Evolutionary conservation across 306 rosid species (phyloP).

Genomic region (Begonia peltatifolia): DNA sequence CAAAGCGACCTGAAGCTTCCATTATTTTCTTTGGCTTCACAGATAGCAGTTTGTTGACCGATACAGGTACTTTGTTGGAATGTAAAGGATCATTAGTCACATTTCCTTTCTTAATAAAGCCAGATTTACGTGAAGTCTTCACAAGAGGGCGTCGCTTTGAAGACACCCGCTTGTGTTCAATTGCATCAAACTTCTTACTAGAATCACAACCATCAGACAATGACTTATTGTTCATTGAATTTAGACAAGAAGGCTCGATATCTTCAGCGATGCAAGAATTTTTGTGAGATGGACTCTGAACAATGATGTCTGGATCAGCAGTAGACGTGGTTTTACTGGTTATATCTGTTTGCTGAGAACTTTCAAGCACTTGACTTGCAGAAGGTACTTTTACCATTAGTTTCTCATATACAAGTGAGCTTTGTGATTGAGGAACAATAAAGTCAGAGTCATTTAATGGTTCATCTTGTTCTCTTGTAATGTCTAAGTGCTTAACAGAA

Average conservation of each 20-base stretch:
- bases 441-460: slow-evolving; percentile 24
- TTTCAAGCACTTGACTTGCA: slow-evolving; percentile 28
- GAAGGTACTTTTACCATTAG: slow-evolving; percentile 24
- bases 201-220: slow-evolving; percentile 24
- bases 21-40: slow-evolving; percentile 47
- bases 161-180: slow-evolving; percentile 30
- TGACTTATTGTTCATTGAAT: slow-evolving; percentile 17
- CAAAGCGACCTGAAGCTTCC: slow-evolving; percentile 66
- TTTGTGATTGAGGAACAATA: slow-evolving; percentile 25
- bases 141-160: slow-evolving; percentile 25
- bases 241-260: slow-evolving; percentile 17
- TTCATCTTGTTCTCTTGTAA: slow-evolving; percentile 26
- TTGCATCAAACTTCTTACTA: slow-evolving; percentile 27
- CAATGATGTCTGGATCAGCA: slow-evolving; percentile 22
- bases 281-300: slow-evolving; percentile 27
- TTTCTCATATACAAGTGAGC: slow-evolving; percentile 30
- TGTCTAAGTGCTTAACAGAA: slow-evolving; percentile 19
- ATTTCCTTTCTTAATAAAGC: slow-evolving; percentile 51
- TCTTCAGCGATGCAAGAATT: slow-evolving; percentile 20
- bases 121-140: slow-evolving; percentile 32
- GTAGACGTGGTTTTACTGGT: slow-evolving; percentile 23
- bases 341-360: slow-evolving; percentile 33
- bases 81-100: slow-evolving; percentile 23
- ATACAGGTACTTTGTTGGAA: slow-evolving; percentile 27
- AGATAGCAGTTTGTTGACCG: slow-evolving; percentile 27